A percentile compares a stretch with the other conserved stretches of the same genome.
Evolutionary conservation across 2,329 filamentous ascomycete genomes (phyloP).

Genomic region (Calonectria leucothoes): DNA sequence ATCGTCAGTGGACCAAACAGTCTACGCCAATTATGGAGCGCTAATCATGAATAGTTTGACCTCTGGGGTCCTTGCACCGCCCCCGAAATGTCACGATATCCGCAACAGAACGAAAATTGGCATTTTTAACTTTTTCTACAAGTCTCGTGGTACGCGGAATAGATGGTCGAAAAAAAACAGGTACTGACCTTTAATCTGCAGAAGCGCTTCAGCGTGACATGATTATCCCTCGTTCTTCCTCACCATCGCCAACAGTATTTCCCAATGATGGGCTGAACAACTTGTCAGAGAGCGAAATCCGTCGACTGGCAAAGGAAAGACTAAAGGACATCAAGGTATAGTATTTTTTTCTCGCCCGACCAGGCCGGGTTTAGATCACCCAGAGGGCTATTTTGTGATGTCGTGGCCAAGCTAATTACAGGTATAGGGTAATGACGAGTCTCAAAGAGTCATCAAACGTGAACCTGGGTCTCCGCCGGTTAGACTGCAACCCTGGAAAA

Average conservation of each 20-base stretch:
- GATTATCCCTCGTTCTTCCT: conserved; percentile 34
- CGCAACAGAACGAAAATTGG: neutral
- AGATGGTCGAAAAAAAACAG: too few relatives aligned
- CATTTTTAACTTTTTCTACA: conserved; percentile 33
- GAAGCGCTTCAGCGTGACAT: conserved; percentile 35
- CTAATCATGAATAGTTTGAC: neutral
- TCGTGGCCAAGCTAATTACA: neutral
- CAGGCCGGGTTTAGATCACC: neutral
- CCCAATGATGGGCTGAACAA: neutral
- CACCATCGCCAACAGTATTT: neutral
- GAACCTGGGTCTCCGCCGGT: neutral
- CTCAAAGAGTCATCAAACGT: conserved; percentile 16
- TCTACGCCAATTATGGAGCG: neutral
- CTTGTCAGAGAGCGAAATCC: conserved; percentile 32
- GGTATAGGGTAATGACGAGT: neutral
- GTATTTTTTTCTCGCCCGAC: neutral
- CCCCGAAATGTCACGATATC: neutral
- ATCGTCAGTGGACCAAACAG: conserved; percentile 13
- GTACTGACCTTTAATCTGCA: conserved; percentile 3
- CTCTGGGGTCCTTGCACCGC: neutral
- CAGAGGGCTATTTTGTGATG: neutral
- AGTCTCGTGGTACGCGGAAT: conserved; percentile 30
- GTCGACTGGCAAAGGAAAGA: conserved; percentile 33
- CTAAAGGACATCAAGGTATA: conserved; percentile 29
- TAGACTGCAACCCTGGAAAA: conserved; percentile 18